Conservation (phyloP, 2,329 filamentous ascomycete species). For the Penicillium janthinellum region DNA sequence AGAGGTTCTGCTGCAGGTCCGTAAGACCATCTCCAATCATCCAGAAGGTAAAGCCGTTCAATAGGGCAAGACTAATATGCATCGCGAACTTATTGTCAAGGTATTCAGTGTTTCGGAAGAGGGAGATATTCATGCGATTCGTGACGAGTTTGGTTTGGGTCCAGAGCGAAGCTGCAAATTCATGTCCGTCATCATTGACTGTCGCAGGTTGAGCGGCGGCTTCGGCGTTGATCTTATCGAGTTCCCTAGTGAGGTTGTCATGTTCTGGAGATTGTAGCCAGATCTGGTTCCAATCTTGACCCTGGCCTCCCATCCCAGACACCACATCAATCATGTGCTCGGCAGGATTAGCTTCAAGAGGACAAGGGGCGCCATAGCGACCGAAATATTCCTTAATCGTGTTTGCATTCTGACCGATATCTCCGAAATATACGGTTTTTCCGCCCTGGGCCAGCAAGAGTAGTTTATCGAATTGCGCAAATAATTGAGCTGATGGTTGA, state of each 20-base stretch:
- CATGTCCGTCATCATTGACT: too few species aligned
- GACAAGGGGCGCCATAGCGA: background rate
- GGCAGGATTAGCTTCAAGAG: background rate
- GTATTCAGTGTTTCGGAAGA: background rate
- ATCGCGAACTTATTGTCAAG: too few species aligned
- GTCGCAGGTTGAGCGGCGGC: background rate
- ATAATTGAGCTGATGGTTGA: slow-evolving; percentile 59
- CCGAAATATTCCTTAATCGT: slow-evolving; percentile 21
- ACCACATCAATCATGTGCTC: background rate
- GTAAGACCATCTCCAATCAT: too few species aligned
- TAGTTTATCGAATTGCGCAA: background rate
- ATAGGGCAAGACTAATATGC: too few species aligned
- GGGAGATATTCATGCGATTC: background rate
- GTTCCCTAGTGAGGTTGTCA: too few species aligned
- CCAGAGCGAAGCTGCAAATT: background rate
- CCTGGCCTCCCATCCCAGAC: background rate
- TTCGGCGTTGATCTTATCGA: background rate
- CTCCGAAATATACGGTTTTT: slow-evolving; percentile 67
- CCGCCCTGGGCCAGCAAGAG: slow-evolving; percentile 36
- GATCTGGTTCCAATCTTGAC: background rate
- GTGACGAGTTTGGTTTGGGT: background rate
- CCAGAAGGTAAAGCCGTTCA: too few species aligned
- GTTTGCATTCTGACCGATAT: slow-evolving; percentile 60
- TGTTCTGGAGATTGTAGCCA: background rate
- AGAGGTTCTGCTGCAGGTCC: too few species aligned